These are phyloP conservation scores for Alternaria solani DNA, from an alignment of 2,329 filamentous ascomycete species.

Conservation along the genomic window DNA sequence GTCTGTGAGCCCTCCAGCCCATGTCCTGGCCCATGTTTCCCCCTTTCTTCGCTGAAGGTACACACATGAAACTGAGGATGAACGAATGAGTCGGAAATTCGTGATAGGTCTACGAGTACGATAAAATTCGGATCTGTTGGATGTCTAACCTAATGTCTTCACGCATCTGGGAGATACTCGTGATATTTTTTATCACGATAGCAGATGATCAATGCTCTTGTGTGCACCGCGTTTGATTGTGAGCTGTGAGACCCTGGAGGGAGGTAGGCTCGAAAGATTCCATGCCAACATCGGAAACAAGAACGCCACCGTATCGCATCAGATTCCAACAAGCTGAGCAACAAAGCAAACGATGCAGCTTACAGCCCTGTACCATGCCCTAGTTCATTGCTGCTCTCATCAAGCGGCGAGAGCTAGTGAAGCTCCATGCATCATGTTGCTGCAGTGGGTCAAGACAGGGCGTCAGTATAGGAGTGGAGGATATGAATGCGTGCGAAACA, in stretches of 20 bases:
- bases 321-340: background rate
- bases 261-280: background rate
- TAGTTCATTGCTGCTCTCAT: background rate
- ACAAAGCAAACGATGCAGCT: background rate
- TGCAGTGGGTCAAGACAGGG: background rate
- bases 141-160: background rate
- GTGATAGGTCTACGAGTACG: background rate
- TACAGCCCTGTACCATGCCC: background rate
- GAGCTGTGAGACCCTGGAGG: background rate
- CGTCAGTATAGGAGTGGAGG: background rate
- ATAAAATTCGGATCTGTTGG: background rate
- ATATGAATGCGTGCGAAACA: background rate
- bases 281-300: background rate
- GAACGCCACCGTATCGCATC: background rate
- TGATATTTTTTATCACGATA: background rate
- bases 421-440: background rate
- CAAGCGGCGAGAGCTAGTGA: background rate
- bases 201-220: background rate
- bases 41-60: background rate
- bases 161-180: background rate
- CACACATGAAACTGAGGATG: background rate
- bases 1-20: background rate
- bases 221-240: background rate
- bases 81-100: background rate
- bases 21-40: background rate